Evolutionary conservation across 2,329 filamentous ascomycete genomes (phyloP).

Genomic region (Cordyceps cateniannulata): DNA sequence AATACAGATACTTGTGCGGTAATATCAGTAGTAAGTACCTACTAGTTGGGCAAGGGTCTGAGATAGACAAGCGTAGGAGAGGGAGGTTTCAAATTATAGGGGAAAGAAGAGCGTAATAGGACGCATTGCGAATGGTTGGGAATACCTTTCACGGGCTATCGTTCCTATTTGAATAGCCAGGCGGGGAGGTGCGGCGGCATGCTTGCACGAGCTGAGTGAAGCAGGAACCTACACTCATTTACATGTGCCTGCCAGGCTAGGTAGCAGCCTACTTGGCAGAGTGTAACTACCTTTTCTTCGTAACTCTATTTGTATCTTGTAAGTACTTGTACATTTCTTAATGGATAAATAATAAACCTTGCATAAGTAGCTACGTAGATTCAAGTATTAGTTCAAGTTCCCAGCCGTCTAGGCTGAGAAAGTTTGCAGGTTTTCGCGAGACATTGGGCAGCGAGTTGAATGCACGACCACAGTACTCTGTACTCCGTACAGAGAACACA

Average conservation of each 20-base stretch:
- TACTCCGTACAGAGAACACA: neutral
- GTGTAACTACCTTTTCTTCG: neutral
- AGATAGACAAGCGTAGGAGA: slow-evolving; percentile 3
- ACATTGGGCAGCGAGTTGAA: slow-evolving; percentile 2
- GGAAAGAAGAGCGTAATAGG: neutral
- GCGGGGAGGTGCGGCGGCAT: slow-evolving; percentile 6
- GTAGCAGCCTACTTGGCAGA: neutral
- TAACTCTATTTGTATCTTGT: neutral
- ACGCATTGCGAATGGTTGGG: neutral
- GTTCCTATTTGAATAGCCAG: neutral
- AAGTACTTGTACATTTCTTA: no score
- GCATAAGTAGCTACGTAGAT: no score
- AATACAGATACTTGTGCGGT: slow-evolving; percentile 7
- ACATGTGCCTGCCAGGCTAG: slow-evolving; percentile 4
- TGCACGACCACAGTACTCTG: neutral
- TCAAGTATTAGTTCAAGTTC: no score
- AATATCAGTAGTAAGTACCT: neutral
- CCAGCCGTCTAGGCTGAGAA: neutral
- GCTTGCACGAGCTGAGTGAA: neutral
- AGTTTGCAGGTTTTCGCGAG: neutral
- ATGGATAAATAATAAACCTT: no score
- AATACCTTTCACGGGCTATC: neutral
- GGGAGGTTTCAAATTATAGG: neutral
- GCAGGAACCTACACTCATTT: neutral
- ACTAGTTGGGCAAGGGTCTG: slow-evolving; percentile 4